phyloP scores from a whole-genome alignment of 257 asterid species.

The Nyctanthes arbortristis region DNA sequence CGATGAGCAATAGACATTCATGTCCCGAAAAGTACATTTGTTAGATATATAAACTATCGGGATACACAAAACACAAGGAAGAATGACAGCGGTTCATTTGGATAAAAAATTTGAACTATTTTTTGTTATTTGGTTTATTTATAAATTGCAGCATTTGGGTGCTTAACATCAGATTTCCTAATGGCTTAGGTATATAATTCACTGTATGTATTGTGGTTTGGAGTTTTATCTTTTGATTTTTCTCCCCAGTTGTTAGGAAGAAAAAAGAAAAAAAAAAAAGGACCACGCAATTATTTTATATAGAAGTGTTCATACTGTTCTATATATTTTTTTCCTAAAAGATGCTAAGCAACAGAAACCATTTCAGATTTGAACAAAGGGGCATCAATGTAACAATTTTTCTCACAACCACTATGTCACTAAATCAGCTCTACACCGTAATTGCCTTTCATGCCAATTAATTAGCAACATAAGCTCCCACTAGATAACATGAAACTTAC shows the following conservation, averaged over 20 bases:
- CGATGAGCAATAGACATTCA: background rate
- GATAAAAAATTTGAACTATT: background rate
- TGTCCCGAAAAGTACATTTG: background rate
- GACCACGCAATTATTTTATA: background rate
- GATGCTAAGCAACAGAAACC: background rate
- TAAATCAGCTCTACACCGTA: no score
- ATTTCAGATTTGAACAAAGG: background rate
- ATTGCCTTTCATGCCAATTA: background rate
- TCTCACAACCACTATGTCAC: background rate
- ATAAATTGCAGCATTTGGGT: background rate
- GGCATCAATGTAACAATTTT: background rate
- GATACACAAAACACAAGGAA: background rate
- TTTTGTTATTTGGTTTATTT: background rate
- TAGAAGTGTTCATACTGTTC: background rate
- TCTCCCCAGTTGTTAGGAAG: no score
- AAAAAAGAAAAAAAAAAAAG: no score
- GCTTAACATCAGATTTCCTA: background rate
- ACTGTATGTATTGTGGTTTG: background rate
- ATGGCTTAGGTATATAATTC: background rate
- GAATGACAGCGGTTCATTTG: background rate
- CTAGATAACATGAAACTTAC: conserved; percentile 37
- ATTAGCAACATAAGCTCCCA: background rate
- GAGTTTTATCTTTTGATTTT: background rate
- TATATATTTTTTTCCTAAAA: background rate
- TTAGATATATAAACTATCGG: background rate